These are phyloP conservation scores for sunflower (Helianthus annuus) DNA, from an alignment of 129 eudicot genomes.

Conservation along the genomic window HanXRQr2.0-SUNRISE NC_035447.2:100944425-100944924, in stretches of 20 bases:
- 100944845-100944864: conserved; percentile 77
- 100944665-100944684: conserved; percentile 44
- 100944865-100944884: conserved; percentile 84
- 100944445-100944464: conserved; percentile 77
- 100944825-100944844: conserved; percentile 52
- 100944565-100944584: conserved; percentile 59
- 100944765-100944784: conserved; percentile 50
- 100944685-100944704: conserved; percentile 46
- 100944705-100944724: conserved; percentile 61
- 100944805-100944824: conserved; percentile 83
- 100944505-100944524: conserved; percentile 43
- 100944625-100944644: conserved; percentile 55
- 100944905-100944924: conserved; percentile 74
- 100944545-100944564: conserved; percentile 61
- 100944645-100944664: conserved; percentile 39
- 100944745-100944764: conserved; percentile 32
- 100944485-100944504: conserved; percentile 56
- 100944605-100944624: conserved; percentile 68
- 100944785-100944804: conserved; percentile 44
- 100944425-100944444: conserved; percentile 76
- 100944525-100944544: conserved; percentile 54
- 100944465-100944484: conserved; percentile 52
- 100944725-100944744: conserved; percentile 43
- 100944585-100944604: conserved; percentile 45
- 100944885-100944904: conserved; percentile 81